These are phyloP conservation scores for Colletotrichum endophyticum DNA, from an alignment of 2,329 filamentous ascomycete genomes.

Conservation along the genomic window DNA sequence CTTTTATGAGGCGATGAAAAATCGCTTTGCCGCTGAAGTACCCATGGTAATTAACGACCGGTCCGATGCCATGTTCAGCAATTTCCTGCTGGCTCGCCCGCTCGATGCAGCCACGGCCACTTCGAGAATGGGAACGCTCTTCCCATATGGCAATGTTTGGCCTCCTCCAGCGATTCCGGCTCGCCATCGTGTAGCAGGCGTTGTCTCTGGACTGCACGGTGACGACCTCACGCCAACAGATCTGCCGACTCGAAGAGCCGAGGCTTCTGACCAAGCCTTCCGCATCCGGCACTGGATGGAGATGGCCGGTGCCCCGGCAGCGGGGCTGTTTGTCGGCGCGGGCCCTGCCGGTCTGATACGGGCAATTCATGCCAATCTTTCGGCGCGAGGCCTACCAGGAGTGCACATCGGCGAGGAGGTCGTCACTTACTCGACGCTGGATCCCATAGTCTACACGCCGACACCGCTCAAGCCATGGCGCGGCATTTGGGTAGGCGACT, in stretches of 20 bases:
- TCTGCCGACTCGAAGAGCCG: slow-evolving; percentile 52
- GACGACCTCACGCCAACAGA: slow-evolving; percentile 30
- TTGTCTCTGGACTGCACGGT: slow-evolving; percentile 27
- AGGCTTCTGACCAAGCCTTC: slow-evolving; percentile 75
- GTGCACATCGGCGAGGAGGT: slow-evolving; percentile 60
- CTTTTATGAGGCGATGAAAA: background rate
- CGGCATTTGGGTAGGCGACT: slow-evolving; percentile 93
- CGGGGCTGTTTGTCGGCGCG: slow-evolving; percentile 32
- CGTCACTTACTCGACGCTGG: slow-evolving; percentile 73
- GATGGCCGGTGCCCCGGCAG: slow-evolving; percentile 47
- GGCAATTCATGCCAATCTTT: slow-evolving; percentile 24
- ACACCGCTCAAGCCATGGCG: slow-evolving; percentile 82
- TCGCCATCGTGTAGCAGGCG: slow-evolving; percentile 51
- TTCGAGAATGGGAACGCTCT: slow-evolving; percentile 31
- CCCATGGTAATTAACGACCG: slow-evolving; percentile 56
- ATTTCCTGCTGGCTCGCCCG: slow-evolving; percentile 70
- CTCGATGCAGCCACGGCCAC: slow-evolving; percentile 39
- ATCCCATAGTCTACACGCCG: slow-evolving; percentile 78
- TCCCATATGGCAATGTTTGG: slow-evolving; percentile 69
- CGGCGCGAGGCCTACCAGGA: slow-evolving; percentile 33
- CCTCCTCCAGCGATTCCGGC: slow-evolving; percentile 76
- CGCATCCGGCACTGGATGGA: slow-evolving; percentile 79
- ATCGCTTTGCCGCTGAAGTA: slow-evolving; percentile 52
- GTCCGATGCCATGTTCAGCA: slow-evolving; percentile 62
- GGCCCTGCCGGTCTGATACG: slow-evolving; percentile 26